These are phyloP conservation scores for Aspergillus cristatus DNA, from an alignment of 495 filamentous ascomycete genomes.

Conservation along the genomic window DNA sequence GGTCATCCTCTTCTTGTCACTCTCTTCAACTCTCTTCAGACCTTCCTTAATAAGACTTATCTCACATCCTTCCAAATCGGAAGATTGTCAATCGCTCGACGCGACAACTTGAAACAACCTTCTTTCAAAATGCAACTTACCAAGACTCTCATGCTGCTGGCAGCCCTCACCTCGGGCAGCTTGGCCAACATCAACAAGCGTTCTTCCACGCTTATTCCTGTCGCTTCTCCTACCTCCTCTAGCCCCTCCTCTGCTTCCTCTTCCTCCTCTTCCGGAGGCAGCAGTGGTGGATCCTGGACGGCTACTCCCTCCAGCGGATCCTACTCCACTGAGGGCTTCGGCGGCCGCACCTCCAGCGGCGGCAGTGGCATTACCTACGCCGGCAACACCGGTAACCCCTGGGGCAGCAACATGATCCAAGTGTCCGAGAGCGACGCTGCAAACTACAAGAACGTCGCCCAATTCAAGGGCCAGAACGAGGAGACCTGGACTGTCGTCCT, in stretches of 20 bases:
- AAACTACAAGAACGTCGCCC: constrained; percentile 37
- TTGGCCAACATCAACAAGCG: constrained; percentile 7
- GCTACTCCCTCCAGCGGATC: constrained; percentile 13
- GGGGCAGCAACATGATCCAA: constrained; percentile 45
- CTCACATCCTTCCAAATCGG: background rate
- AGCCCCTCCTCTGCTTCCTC: constrained; percentile 1
- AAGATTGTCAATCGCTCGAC: constrained; percentile 2
- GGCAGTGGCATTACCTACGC: constrained; percentile 23
- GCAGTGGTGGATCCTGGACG: constrained; percentile 10
- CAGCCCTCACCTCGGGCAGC: constrained; percentile 22
- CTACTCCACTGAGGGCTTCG: constrained; percentile 23
- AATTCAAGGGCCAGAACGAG: constrained; percentile 31
- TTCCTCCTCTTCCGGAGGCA: constrained; percentile 4
- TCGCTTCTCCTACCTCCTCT: background rate
- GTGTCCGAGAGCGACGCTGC: constrained; percentile 22
- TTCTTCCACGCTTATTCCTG: constrained; percentile 1
- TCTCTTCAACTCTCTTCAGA: constrained; percentile 1
- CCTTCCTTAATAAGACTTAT: background rate
- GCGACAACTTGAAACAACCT: constrained; percentile 1
- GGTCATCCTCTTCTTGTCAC: background rate
- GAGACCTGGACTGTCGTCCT: constrained; percentile 34
- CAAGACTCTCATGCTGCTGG: constrained; percentile 30
- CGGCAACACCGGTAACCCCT: constrained; percentile 42
- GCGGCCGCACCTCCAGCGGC: constrained; percentile 16
- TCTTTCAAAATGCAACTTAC: constrained; percentile 24